Conservation (phyloP, 2,329 filamentous ascomycete genomes). For the Penicillium frequentans region DNA sequence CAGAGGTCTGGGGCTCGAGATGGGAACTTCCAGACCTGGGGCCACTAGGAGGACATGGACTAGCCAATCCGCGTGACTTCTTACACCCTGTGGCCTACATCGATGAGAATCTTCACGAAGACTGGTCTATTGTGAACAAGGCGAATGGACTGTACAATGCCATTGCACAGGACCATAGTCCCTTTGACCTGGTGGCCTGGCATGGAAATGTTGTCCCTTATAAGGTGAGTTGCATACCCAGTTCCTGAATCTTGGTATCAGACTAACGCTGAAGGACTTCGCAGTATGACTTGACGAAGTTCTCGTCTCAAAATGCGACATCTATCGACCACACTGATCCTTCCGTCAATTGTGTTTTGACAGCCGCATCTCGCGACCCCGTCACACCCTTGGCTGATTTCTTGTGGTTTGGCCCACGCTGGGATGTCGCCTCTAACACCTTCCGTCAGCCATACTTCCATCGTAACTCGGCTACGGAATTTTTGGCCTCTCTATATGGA, state of each 20-base stretch:
- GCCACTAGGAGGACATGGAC: conserved; percentile 63
- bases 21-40: conserved; percentile 56
- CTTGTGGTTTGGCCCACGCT: conserved; percentile 70
- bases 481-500: conserved; percentile 25
- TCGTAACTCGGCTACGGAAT: conserved; percentile 65
- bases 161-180: conserved; percentile 60
- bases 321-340: neutral
- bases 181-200: conserved; percentile 68
- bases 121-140: conserved; percentile 60
- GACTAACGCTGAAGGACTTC: neutral
- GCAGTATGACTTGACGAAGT: neutral
- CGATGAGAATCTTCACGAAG: conserved; percentile 51
- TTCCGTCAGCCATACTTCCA: conserved; percentile 74
- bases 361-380: conserved; percentile 53
- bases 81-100: conserved; percentile 59
- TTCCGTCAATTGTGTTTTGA: conserved; percentile 57
- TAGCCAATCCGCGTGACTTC: conserved; percentile 65
- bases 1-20: neutral
- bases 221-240: conserved; percentile 49
- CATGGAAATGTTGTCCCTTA: conserved; percentile 64
- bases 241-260: neutral
- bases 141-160: conserved; percentile 58
- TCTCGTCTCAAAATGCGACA: neutral
- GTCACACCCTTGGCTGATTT: conserved; percentile 64
- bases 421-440: conserved; percentile 68